Evolutionary conservation across 2,329 filamentous ascomycete genomes (phyloP).

Genomic region (Alternaria angustiovoidea): DNA sequence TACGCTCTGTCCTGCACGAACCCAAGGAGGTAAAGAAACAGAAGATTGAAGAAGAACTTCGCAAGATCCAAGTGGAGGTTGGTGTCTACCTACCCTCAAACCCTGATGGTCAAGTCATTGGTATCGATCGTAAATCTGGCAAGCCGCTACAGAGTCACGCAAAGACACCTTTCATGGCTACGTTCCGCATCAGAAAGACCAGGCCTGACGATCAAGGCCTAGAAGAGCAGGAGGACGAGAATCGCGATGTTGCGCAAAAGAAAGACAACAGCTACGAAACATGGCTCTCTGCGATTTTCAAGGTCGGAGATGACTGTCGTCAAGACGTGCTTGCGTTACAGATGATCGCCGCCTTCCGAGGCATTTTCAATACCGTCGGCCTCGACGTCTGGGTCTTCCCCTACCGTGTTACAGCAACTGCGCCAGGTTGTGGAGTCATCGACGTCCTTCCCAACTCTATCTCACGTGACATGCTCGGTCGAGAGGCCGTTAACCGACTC

Average conservation of each 20-base stretch:
- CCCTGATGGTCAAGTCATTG: conserved; percentile 94
- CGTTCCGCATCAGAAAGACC: conserved; percentile 92
- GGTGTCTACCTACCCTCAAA: conserved; percentile 98
- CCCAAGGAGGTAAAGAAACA: conserved; percentile 97
- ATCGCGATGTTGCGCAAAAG: conserved; percentile 39
- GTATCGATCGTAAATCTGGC: conserved; percentile 96
- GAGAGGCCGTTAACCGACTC: conserved; percentile 95
- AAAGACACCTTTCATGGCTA: conserved; percentile 99
- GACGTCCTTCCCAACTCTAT: conserved; percentile 98
- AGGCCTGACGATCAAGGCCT: conserved; percentile 53
- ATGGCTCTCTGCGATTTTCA: conserved; percentile 99
- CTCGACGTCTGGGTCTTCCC: conserved; percentile 97
- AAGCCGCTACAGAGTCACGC: conserved; percentile 98
- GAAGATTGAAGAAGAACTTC: conserved; percentile 98
- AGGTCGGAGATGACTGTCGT: conserved; percentile 97
- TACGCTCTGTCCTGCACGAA: conserved; percentile 90
- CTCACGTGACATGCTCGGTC: conserved; percentile 96
- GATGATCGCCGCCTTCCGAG: conserved; percentile 96
- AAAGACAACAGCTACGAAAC: conserved; percentile 76
- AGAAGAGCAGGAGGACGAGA: conserved; percentile 44
- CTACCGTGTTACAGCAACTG: conserved; percentile 95
- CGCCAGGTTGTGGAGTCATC: conserved; percentile 96
- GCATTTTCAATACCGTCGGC: conserved; percentile 94
- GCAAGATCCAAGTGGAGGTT: conserved; percentile 96
- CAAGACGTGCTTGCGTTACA: conserved; percentile 96